Evolutionary conservation across 2,329 filamentous ascomycete species (phyloP).

Genomic region (Pestalotiopsis sp.): DNA sequence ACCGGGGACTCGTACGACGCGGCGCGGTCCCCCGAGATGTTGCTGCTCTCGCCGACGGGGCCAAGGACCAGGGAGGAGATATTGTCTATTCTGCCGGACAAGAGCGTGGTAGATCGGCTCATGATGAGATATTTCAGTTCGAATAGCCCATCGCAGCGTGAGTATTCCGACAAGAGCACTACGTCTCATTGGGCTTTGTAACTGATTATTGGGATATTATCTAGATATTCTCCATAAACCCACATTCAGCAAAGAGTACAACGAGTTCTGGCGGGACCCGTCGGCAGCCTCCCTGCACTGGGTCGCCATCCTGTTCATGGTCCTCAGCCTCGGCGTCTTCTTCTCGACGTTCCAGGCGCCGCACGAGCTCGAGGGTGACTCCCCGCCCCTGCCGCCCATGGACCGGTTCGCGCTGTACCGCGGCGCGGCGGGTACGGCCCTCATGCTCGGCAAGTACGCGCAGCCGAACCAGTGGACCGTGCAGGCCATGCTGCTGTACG

Average conservation of each 20-base stretch:
- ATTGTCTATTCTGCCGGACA: constrained; percentile 48
- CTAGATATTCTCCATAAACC: constrained; percentile 57
- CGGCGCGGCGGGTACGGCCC: constrained; percentile 51
- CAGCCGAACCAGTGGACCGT: constrained; percentile 50
- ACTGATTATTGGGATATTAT: background rate
- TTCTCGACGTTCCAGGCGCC: constrained; percentile 45
- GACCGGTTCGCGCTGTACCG: constrained; percentile 52
- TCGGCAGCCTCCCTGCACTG: constrained; percentile 41
- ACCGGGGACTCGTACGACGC: constrained; percentile 30
- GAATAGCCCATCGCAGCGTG: constrained; percentile 53
- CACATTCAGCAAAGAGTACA: constrained; percentile 53
- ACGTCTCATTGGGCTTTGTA: background rate
- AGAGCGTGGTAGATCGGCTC: constrained; percentile 48
- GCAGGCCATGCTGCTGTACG: constrained; percentile 52
- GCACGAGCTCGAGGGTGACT: constrained; percentile 45
- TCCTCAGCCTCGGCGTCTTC: constrained; percentile 43
- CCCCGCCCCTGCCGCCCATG: constrained; percentile 34
- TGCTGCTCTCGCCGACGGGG: constrained; percentile 41
- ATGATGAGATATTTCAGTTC: constrained; percentile 56
- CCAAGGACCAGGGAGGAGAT: constrained; percentile 47
- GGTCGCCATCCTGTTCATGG: constrained; percentile 54
- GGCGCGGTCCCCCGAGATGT: constrained; percentile 41
- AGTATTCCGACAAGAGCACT: constrained; percentile 13
- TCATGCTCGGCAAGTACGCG: constrained; percentile 52
- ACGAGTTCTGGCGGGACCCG: constrained; percentile 49